phyloP scores from a whole-genome alignment of 768 basidiomycete species.

The Hypsizygus marmoreus region DNA sequence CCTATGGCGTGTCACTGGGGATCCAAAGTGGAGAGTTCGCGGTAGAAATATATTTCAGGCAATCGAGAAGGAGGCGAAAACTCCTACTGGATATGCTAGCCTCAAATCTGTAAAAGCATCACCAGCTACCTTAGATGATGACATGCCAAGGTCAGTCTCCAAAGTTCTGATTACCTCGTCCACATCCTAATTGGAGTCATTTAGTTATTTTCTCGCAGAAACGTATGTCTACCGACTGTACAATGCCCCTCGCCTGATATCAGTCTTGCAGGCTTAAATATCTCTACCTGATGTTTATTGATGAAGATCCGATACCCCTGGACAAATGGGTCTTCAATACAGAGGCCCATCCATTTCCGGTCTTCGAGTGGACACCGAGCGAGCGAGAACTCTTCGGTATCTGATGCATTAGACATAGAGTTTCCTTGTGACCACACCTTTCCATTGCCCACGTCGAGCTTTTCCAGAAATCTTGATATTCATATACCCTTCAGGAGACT shows the following conservation, averaged over 20 bases:
- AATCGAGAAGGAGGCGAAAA: slow-evolving; percentile 61
- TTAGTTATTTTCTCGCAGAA: slow-evolving; percentile 50
- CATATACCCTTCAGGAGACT: too few species aligned
- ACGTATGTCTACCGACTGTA: slow-evolving; percentile 35
- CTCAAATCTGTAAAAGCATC: slow-evolving; percentile 48
- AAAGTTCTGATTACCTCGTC: background rate
- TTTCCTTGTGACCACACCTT: background rate
- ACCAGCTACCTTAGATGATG: slow-evolving; percentile 44
- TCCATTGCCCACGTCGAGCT: background rate
- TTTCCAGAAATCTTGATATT: too few species aligned
- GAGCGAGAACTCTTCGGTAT: slow-evolving; percentile 49
- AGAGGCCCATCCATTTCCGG: slow-evolving; percentile 77
- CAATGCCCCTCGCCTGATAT: background rate
- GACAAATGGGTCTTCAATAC: slow-evolving; percentile 66
- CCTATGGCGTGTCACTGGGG: slow-evolving; percentile 69
- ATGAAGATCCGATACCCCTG: slow-evolving; percentile 60
- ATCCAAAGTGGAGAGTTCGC: slow-evolving; percentile 67
- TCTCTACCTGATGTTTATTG: slow-evolving; percentile 67
- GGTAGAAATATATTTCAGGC: slow-evolving; percentile 74
- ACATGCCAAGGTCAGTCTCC: slow-evolving; percentile 70
- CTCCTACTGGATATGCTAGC: slow-evolving; percentile 61
- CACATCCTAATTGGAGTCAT: background rate
- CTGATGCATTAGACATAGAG: slow-evolving; percentile 11
- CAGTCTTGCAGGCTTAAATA: slow-evolving; percentile 59
- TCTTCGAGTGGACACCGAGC: slow-evolving; percentile 61